These are phyloP conservation scores for Saccharomycopsis guyanensis DNA, from an alignment of 805 yeast species.

Conservation along the genomic window DNA sequence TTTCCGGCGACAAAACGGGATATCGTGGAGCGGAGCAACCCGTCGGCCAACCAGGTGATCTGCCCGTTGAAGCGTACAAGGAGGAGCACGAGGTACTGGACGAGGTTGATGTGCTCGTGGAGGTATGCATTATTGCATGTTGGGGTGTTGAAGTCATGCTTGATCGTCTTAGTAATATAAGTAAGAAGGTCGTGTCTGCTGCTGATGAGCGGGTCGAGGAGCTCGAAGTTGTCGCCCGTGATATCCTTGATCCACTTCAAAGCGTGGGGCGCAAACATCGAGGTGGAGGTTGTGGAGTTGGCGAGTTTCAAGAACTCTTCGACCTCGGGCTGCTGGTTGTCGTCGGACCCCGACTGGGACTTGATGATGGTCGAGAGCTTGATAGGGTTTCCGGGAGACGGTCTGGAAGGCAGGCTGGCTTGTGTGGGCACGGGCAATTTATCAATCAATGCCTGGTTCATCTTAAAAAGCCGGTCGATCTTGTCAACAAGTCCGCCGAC, in stretches of 20 bases:
- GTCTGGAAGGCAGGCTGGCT: too few species aligned
- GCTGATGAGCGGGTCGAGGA: slow-evolving; percentile 10
- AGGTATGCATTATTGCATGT: background rate
- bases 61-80: slow-evolving; percentile 1
- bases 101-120: background rate
- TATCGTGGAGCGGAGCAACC: slow-evolving; percentile 4
- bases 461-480: background rate
- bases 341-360: background rate
- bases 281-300: background rate
- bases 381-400: background rate
- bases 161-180: slow-evolving; percentile 6
- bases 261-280: slow-evolving; percentile 9
- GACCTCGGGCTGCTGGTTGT: background rate
- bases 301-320: slow-evolving; percentile 2
- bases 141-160: slow-evolving; percentile 9
- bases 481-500: background rate
- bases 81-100: background rate
- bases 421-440: too few species aligned
- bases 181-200: background rate
- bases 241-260: background rate
- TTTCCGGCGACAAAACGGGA: slow-evolving; percentile 1
- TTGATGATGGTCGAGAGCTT: background rate
- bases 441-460: background rate
- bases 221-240: slow-evolving; percentile 9
- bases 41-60: background rate